Conservation (phyloP, 1,284 basidiomycete genomes). For the Malassezia equina region DNA sequence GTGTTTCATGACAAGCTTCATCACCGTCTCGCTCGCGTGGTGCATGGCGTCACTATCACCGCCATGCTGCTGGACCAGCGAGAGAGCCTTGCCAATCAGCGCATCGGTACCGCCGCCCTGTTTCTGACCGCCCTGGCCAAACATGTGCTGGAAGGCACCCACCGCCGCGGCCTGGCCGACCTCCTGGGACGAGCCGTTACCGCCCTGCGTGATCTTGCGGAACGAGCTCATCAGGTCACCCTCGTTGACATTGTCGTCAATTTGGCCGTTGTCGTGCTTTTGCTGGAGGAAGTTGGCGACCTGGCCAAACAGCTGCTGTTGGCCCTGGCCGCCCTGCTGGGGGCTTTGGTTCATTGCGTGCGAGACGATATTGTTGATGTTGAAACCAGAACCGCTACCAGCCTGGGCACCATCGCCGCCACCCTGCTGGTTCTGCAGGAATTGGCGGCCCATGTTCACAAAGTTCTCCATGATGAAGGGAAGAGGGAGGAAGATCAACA, state of each 20-base stretch:
- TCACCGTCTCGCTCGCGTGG: conserved; percentile 12
- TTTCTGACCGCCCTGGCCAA: conserved; percentile 6
- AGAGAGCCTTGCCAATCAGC: conserved; percentile 14
- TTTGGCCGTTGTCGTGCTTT: conserved; percentile 8
- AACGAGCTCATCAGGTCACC: conserved; percentile 8
- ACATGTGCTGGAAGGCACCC: conserved; percentile 6
- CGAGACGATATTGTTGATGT: neutral
- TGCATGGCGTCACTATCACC: conserved; percentile 13
- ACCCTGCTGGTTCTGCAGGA: conserved; percentile 12
- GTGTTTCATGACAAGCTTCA: conserved; percentile 18
- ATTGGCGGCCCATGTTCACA: conserved; percentile 16
- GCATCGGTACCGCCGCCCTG: neutral
- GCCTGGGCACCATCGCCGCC: neutral
- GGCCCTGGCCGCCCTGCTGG: neutral
- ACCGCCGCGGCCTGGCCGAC: conserved; percentile 15
- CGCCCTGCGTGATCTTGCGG: conserved; percentile 4
- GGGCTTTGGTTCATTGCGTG: neutral
- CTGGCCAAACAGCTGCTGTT: conserved; percentile 5
- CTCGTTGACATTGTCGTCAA: conserved; percentile 9
- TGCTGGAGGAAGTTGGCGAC: conserved; percentile 6
- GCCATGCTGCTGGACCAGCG: conserved; percentile 1
- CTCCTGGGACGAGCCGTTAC: conserved; percentile 4
- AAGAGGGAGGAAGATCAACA: neutral
- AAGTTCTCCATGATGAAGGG: conserved; percentile 18
- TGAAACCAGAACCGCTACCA: neutral